Evolutionary conservation across 176 grass and related monocot genomes (phyloP), one percentile per base, ranked within the genome.

Genomic region (sorghum (Sorghum bicolor)): DNA sequence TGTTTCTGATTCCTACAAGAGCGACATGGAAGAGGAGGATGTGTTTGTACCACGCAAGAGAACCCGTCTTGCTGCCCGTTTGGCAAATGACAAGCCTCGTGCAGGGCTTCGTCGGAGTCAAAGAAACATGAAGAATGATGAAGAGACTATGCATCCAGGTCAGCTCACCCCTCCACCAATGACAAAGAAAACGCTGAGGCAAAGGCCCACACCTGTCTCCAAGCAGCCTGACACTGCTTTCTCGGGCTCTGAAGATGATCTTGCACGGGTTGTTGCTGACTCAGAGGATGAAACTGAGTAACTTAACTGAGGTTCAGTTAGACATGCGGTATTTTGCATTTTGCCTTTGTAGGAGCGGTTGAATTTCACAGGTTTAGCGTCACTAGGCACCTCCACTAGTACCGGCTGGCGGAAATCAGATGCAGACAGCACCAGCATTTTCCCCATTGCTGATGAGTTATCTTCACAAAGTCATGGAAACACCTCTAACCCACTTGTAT

Each of bases 151-250:
- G 77, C 67, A 70, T 34, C 65, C 38, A 28, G 66, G 57, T 17
- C 76, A 87, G 77, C 17, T 84, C 47, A 92, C 77, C 5, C 84
- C 76, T 73, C 71, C 71, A 78, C 76, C 87, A 37, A 86, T 87
- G 80, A 84, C 72, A 19, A 89, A 89, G 84, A 92, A 87, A 63
- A 89, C 83, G 22, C 52, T 81, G 47, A 89, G 83, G 77, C 91
- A 92, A 78, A 77, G 91, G 43, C 91, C 91, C 26, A 89, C 87
- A 1, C 75, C 64, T 10, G 58, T 87, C 57, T 86, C 87, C 37
- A 87, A 89, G 70, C 81, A 67, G n/a, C 67, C 37, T 9, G 48
- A 70, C 17, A 30, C 3, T 60, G 15, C 41, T 73, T 16, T 84
- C 24, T 84, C 84, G 43, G 47, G 47, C 43, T 89, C 91, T 12